Base-by-base conservation (phyloP, 2,329 filamentous ascomycete genomes). In the Talaromyces sp. region DNA sequence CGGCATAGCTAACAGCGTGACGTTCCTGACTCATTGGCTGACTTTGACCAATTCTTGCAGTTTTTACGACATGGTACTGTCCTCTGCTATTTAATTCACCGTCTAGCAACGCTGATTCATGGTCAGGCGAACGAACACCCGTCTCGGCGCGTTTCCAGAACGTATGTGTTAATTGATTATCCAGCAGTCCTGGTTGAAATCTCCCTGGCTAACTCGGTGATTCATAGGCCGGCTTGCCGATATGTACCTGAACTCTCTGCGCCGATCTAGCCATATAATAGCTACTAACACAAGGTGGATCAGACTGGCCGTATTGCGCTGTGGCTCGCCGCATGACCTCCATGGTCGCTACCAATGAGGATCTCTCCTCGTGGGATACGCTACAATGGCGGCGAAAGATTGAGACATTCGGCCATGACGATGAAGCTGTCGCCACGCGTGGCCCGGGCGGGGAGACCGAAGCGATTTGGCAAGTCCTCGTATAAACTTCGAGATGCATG, bases 121-220 rank as follows among this genome's bases (percentile, higher is more conserved):
- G 12, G 9, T 11, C 63, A 84, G 83, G 84, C 65, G 86, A 89
- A 79, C 88, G 93, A 61, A 93, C 88, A 8, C 93, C 93, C 29
- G 90, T 97, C 29, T 89, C 86, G 61, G 83, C 90, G n/a, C 88
- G 94, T 43, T 97, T 99, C 74, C 85, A 90, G 70, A 94, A 93
- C 77, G 84, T 80, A 74, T 66, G 55, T 27, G n/a, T 21, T 26
- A 19, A 38, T 35, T 26, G 12, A 38, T 35, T 59, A 17, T 46
- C 7, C 54, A 56, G 21, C 52, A 12, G 27, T 21, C 17, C 52
- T 31, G 9, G 5, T 29, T 46, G 19, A 29, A 27, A 10, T n/a
- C n/a, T 21, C 24, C 19, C 61, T 58, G 67, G 64, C 68, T 68
- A 61, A 68, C 46, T 55, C 51, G 41, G 17, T n/a, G 6, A 32